Conservation (phyloP, 805 yeast species). For the Wickerhamiella kazuoi region DNA sequence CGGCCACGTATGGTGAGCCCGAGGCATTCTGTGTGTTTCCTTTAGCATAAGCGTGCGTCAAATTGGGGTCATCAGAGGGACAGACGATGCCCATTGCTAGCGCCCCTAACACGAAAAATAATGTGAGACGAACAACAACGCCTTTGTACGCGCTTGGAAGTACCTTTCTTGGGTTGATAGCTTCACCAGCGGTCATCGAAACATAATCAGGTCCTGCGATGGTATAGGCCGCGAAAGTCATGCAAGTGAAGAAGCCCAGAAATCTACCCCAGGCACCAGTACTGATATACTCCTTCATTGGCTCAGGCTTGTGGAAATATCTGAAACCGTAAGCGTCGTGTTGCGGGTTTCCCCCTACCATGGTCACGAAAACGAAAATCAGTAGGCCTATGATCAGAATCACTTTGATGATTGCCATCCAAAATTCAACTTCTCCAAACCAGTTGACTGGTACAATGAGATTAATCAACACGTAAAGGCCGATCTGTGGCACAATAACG, state of each 20-base stretch:
- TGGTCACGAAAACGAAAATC: slow-evolving; percentile 56
- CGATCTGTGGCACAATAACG: slow-evolving; percentile 47
- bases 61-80: slow-evolving; percentile 46
- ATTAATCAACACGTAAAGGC: slow-evolving; percentile 44
- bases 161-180: slow-evolving; percentile 48
- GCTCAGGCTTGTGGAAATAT: slow-evolving; percentile 37
- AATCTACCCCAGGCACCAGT: slow-evolving; percentile 51
- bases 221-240: slow-evolving; percentile 58
- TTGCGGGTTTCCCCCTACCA: slow-evolving; percentile 76
- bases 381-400: slow-evolving; percentile 59
- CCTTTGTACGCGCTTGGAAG: slow-evolving; percentile 67
- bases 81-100: slow-evolving; percentile 63
- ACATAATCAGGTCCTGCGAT: slow-evolving; percentile 79
- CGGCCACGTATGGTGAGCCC: slow-evolving; percentile 53
- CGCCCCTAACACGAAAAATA: slow-evolving; percentile 58
- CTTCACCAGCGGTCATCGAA: slow-evolving; percentile 73
- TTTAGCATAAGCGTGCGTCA: slow-evolving; percentile 38
- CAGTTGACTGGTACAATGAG: slow-evolving; percentile 46
- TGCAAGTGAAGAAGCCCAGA: slow-evolving; percentile 53
- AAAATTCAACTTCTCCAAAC: slow-evolving; percentile 73
- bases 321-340: slow-evolving; percentile 46
- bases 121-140: slow-evolving; percentile 47
- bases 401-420: slow-evolving; percentile 58
- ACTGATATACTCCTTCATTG: slow-evolving; percentile 49
- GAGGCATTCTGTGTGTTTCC: slow-evolving; percentile 30